phyloP scores from a whole-genome alignment of 148 eudicot species.

The Polygonum aviculare region DNA sequence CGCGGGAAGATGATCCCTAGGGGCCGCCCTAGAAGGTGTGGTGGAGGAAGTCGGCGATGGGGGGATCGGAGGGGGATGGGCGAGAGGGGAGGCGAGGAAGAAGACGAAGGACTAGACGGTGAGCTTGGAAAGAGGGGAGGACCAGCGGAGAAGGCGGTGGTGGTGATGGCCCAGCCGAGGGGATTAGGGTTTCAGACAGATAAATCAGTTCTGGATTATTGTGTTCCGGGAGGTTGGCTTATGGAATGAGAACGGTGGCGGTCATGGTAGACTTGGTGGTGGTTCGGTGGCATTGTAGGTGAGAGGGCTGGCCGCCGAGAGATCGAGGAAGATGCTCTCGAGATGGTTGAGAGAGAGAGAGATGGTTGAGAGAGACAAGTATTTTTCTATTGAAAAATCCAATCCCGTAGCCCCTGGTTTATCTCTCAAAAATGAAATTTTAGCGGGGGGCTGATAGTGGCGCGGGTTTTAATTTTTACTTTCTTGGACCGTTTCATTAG shows the following conservation, averaged over 20 bases:
- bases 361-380: neutral
- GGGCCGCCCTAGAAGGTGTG: constrained; percentile 28
- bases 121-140: constrained; percentile 37
- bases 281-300: neutral
- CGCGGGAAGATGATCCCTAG: too few relatives aligned
- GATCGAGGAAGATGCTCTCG: too few relatives aligned
- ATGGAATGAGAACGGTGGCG: too few relatives aligned
- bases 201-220: neutral
- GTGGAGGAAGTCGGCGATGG: constrained; percentile 10
- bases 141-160: constrained; percentile 40
- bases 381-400: neutral
- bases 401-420: neutral
- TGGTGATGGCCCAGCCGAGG: constrained; percentile 26
- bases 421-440: neutral
- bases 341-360: too few relatives aligned
- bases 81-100: constrained; percentile 20
- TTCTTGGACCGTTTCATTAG: too few relatives aligned
- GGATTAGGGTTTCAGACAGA: constrained; percentile 3
- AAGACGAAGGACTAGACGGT: constrained; percentile 46
- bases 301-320: neutral
- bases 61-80: constrained; percentile 8
- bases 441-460: too few relatives aligned
- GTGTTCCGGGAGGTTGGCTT: neutral
- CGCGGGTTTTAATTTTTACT: too few relatives aligned
- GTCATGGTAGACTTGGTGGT: neutral